These are phyloP conservation scores for Crithidia thermophila DNA, from an alignment of 208 protist species.

Conservation along the genomic window DNA sequence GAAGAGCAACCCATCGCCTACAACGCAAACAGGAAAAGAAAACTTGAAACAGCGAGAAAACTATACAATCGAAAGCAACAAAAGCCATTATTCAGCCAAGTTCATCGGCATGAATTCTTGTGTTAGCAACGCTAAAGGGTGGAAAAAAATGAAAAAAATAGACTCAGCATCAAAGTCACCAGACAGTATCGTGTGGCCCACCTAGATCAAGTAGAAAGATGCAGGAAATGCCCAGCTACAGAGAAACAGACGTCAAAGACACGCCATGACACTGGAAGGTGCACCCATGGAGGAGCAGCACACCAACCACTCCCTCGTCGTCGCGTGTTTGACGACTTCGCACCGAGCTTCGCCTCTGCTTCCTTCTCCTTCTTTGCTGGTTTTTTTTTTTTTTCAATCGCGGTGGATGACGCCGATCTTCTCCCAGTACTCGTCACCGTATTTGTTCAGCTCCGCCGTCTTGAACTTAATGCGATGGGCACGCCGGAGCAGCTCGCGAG, in stretches of 20 bases:
- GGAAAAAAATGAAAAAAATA: neutral
- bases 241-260: too few species aligned
- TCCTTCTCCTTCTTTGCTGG: neutral
- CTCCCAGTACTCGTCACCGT: constrained; percentile 83
- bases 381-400: constrained; percentile 7
- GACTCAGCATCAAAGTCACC: neutral
- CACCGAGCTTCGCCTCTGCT: too few species aligned
- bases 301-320: too few species aligned
- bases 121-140: too few species aligned
- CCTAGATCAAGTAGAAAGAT: neutral
- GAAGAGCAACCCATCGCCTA: neutral
- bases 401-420: constrained; percentile 27
- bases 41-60: neutral
- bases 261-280: neutral
- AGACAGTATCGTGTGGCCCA: too few species aligned
- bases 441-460: constrained; percentile 80
- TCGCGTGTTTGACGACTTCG: neutral
- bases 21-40: neutral
- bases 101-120: too few species aligned
- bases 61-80: neutral
- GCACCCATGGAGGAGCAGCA: too few species aligned
- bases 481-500: constrained; percentile 69
- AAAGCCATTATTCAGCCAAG: neutral
- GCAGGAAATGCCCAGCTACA: neutral
- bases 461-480: constrained; percentile 89